These are phyloP conservation scores for Cytauxzoon felis DNA, from an alignment of 169 alveolate genomes.

Conservation along the genomic window DNA sequence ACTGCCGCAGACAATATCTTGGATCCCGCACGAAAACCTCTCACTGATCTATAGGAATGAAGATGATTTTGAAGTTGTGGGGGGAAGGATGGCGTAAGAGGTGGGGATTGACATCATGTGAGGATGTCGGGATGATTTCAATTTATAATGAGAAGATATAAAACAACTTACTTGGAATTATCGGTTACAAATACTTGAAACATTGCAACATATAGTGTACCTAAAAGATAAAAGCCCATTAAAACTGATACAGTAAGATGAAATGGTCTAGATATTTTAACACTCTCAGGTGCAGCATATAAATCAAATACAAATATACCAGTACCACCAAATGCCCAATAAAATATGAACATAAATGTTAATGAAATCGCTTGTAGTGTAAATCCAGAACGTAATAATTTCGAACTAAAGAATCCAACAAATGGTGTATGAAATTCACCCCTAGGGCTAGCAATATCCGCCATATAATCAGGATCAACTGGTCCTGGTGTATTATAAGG, in stretches of 20 bases:
- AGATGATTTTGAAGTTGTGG: not conserved
- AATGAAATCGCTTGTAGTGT: slow-evolving; percentile 72
- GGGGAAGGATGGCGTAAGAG: no score
- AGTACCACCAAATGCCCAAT: slow-evolving; percentile 80
- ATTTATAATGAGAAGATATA: not conserved
- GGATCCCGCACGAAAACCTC: slow-evolving; percentile 84
- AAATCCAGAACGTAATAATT: slow-evolving; percentile 73
- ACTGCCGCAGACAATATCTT: slow-evolving; percentile 80
- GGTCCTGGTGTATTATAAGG: slow-evolving; percentile 54
- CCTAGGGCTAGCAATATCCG: slow-evolving; percentile 75
- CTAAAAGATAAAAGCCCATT: slow-evolving; percentile 75
- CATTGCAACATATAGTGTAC: slow-evolving; percentile 76
- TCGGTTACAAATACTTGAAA: slow-evolving; percentile 82
- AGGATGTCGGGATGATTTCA: no score
- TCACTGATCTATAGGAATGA: slow-evolving; percentile 51
- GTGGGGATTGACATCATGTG: no score
- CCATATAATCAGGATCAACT: slow-evolving; percentile 65
- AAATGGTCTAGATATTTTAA: slow-evolving; percentile 73
- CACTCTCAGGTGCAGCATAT: slow-evolving; percentile 81
- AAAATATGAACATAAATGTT: slow-evolving; percentile 75
- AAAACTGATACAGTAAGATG: slow-evolving; percentile 75
- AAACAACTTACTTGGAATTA: slow-evolving; percentile 71
- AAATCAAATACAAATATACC: slow-evolving; percentile 78
- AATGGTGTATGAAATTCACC: slow-evolving; percentile 82
- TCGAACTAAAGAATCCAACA: slow-evolving; percentile 74